A percentile compares a stretch with the other conserved stretches of the same genome.
Conservation (phyloP, 202 grass and related monocot genomes). For the Dendrocalamus latiflorus region DNA sequence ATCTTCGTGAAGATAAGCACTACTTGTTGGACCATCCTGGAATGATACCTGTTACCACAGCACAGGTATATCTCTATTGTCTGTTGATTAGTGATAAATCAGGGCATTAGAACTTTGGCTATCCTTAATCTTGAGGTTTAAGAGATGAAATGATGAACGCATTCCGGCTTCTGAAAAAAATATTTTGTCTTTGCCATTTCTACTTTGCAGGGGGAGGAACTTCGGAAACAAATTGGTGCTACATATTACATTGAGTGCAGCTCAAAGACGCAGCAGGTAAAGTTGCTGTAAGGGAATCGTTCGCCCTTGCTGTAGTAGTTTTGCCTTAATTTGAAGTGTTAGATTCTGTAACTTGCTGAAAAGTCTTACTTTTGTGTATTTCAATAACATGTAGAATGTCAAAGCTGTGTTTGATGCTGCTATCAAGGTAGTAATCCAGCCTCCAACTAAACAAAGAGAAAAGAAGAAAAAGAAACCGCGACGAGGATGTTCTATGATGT, state of each 20-base stretch:
- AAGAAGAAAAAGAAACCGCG: conserved; percentile 94
- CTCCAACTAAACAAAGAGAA: conserved; percentile 76
- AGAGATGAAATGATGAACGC: not conserved
- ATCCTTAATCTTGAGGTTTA: not conserved
- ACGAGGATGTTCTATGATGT: too few species aligned
- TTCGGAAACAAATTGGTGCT: conserved; percentile 88
- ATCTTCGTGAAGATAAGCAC: conserved; percentile 99
- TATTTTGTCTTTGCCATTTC: conserved; percentile 15
- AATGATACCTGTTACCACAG: conserved; percentile 83
- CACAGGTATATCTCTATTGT: conserved; percentile 51
- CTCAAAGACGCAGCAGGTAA: conserved; percentile 97
- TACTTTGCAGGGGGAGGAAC: conserved; percentile 74
- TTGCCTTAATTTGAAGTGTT: not conserved
- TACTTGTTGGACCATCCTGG: conserved; percentile 96
- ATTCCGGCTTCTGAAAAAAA: conserved; percentile 5
- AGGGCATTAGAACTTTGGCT: not conserved
- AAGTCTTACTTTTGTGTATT: conserved; percentile 24
- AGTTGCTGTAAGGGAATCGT: conserved; percentile 9
- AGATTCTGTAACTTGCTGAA: not conserved
- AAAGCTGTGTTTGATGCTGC: conserved; percentile 99
- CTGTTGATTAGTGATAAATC: conserved; percentile 10
- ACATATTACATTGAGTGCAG: conserved; percentile 93
- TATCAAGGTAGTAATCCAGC: conserved; percentile 98
- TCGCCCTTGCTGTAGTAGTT: not conserved
- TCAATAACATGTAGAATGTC: conserved; percentile 69